phyloP scores from a whole-genome alignment of 805 yeast species.

The Candida nemodendra region DNA sequence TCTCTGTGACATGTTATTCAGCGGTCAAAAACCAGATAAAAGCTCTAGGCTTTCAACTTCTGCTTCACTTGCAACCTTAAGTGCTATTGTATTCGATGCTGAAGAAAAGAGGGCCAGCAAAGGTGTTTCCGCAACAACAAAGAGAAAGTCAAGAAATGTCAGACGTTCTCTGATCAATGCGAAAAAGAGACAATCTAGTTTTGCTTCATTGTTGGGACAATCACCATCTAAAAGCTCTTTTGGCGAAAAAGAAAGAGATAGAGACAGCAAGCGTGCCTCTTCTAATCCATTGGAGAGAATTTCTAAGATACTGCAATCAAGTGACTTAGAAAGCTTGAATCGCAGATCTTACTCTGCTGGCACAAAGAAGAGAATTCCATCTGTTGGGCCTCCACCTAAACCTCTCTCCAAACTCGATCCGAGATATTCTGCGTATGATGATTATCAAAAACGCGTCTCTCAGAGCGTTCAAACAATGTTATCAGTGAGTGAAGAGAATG shows the following conservation, averaged over 20 bases:
- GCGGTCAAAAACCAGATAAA: constrained; percentile 50
- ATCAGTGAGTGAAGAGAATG: constrained; percentile 28
- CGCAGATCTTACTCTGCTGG: constrained; percentile 44
- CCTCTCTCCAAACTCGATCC: constrained; percentile 61
- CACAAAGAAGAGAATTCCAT: constrained; percentile 28
- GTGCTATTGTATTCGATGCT: constrained; percentile 41
- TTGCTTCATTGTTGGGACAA: constrained; percentile 16
- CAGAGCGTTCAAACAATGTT: constrained; percentile 39
- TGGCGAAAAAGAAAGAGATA: not conserved
- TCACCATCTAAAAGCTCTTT: constrained; percentile 7
- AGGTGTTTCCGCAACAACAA: constrained; percentile 13
- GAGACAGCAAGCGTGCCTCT: constrained; percentile 32
- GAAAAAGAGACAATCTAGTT: constrained; percentile 22
- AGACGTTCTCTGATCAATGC: constrained; percentile 22
- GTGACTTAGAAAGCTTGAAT: constrained; percentile 44
- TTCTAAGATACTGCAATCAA: constrained; percentile 41
- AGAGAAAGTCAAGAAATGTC: constrained; percentile 8
- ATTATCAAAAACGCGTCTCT: constrained; percentile 41
- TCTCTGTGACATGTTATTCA: constrained; percentile 72
- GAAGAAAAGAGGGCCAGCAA: constrained; percentile 13
- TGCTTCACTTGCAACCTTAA: constrained; percentile 51
- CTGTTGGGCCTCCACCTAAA: constrained; percentile 43
- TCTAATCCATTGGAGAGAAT: constrained; percentile 33
- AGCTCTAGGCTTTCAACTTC: constrained; percentile 24
- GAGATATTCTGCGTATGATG: constrained; percentile 50